A percentile compares a stretch with the other conserved stretches of the same genome.
Evolutionary conservation across 2,329 filamentous ascomycete species (phyloP).

Genomic region (Pseudogymnoascus sp.): DNA sequence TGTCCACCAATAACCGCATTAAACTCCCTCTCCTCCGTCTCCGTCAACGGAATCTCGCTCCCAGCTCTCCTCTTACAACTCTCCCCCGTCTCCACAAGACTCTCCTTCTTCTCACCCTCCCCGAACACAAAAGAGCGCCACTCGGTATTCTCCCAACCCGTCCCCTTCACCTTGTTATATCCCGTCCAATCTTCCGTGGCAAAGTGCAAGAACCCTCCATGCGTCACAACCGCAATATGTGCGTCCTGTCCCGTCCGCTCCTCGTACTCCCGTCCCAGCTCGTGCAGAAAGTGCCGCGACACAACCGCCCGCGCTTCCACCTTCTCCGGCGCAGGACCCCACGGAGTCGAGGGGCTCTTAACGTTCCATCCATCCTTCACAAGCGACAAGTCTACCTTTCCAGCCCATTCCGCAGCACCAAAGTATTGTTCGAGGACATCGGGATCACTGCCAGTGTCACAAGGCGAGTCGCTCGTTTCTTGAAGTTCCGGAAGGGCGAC

Average conservation of each 20-base stretch:
- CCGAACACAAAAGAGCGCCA: slow-evolving; percentile 25
- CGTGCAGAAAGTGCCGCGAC: slow-evolving; percentile 52
- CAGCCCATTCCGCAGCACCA: slow-evolving; percentile 29
- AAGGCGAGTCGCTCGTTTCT: slow-evolving; percentile 67
- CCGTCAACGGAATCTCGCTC: slow-evolving; percentile 18
- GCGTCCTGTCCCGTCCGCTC: slow-evolving; percentile 38
- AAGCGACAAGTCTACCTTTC: slow-evolving; percentile 54
- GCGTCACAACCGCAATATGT: slow-evolving; percentile 70
- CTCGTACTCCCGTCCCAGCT: slow-evolving; percentile 25
- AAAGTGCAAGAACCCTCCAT: slow-evolving; percentile 79
- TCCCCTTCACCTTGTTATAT: slow-evolving; percentile 22
- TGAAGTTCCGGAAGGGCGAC: slow-evolving; percentile 68
- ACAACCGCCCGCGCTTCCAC: slow-evolving; percentile 55
- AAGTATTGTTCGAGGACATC: slow-evolving; percentile 55
- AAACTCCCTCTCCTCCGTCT: slow-evolving; percentile 23
- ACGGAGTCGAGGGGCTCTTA: slow-evolving; percentile 42
- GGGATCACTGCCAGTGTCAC: slow-evolving; percentile 63
- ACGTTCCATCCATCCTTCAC: slow-evolving; percentile 64
- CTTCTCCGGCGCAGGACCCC: slow-evolving; percentile 40
- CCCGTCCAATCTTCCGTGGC: slow-evolving; percentile 75
- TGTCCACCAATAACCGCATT: too few relatives aligned
- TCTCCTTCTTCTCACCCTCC: slow-evolving; percentile 17
- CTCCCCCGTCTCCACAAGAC: slow-evolving; percentile 24
- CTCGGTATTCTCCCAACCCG: slow-evolving; percentile 29
- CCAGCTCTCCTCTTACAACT: slow-evolving; percentile 22